These are phyloP conservation scores for Potentilla sterilis DNA, from an alignment of 306 rosid genomes.

Conservation along the genomic window DNA sequence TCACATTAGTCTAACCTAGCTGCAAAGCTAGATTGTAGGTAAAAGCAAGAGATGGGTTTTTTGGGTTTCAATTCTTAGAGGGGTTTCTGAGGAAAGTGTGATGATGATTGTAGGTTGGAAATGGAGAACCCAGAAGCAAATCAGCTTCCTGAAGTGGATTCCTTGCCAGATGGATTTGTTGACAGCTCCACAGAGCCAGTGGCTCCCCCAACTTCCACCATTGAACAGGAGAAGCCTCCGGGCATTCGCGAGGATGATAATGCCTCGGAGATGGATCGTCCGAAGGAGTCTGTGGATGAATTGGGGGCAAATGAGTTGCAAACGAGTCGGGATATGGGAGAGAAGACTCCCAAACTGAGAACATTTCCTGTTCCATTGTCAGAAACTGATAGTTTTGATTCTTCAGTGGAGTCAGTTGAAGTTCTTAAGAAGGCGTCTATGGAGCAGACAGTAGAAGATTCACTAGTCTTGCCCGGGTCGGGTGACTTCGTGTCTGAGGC, in stretches of 20 bases:
- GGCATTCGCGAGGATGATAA: slow-evolving; percentile 36
- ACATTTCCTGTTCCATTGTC: slow-evolving; percentile 46
- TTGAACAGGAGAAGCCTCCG: slow-evolving; percentile 57
- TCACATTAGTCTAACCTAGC: neutral
- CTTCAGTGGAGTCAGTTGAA: slow-evolving; percentile 42
- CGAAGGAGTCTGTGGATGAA: slow-evolving; percentile 32
- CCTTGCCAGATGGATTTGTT: slow-evolving; percentile 91
- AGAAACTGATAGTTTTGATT: slow-evolving; percentile 42
- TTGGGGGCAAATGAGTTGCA: slow-evolving; percentile 40
- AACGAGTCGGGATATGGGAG: slow-evolving; percentile 42
- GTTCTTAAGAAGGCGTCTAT: slow-evolving; percentile 25
- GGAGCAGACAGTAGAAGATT: slow-evolving; percentile 53
- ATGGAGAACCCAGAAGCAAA: slow-evolving; percentile 77
- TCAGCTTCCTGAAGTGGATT: slow-evolving; percentile 90
- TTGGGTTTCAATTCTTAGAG: neutral
- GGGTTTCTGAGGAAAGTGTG: slow-evolving; percentile 17
- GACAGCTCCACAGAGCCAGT: slow-evolving; percentile 63
- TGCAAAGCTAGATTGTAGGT: neutral
- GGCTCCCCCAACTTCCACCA: slow-evolving; percentile 61
- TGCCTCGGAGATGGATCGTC: slow-evolving; percentile 32
- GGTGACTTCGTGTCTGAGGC: slow-evolving; percentile 41
- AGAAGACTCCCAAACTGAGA: slow-evolving; percentile 36
- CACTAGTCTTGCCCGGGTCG: slow-evolving; percentile 19
- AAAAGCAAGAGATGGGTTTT: neutral
- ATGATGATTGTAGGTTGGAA: slow-evolving; percentile 42